Percentiles rank a stretch among this genome's conserved stretches.
Evolutionary conservation across 148 eudicot species (phyloP).

Genomic region (Rhododendron mucronatum): DNA sequence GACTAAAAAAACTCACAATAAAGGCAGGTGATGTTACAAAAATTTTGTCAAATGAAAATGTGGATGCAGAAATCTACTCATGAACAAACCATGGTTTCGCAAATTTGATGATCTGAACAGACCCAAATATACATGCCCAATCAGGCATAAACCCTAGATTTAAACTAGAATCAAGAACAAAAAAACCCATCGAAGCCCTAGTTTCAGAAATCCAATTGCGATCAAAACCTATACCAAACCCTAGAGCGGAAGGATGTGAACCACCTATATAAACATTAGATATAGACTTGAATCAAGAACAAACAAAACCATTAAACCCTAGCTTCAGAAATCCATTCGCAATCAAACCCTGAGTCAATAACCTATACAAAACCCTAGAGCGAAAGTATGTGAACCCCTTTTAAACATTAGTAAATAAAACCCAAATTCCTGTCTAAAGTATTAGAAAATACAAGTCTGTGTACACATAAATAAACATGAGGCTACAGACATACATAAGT

Average conservation of each 20-base stretch:
- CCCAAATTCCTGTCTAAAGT: background rate
- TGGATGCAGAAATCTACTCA: background rate
- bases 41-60: background rate
- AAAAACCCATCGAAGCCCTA: background rate
- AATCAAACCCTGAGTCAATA: background rate
- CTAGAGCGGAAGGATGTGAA: no score
- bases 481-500: background rate
- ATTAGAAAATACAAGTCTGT: background rate
- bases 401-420: background rate
- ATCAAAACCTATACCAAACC: background rate
- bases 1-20: background rate
- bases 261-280: background rate
- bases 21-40: background rate
- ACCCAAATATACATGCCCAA: background rate
- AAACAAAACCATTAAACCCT: background rate
- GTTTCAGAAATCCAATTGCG: background rate
- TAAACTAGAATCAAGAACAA: background rate
- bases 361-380: background rate
- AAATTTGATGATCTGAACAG: background rate
- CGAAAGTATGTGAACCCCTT: background rate
- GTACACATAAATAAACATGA: background rate
- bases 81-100: background rate
- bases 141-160: background rate
- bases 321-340: background rate
- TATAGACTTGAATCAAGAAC: background rate